Conservation (phyloP, 2,329 filamentous ascomycete species). For the Colletotrichum theobromicola region DNA sequence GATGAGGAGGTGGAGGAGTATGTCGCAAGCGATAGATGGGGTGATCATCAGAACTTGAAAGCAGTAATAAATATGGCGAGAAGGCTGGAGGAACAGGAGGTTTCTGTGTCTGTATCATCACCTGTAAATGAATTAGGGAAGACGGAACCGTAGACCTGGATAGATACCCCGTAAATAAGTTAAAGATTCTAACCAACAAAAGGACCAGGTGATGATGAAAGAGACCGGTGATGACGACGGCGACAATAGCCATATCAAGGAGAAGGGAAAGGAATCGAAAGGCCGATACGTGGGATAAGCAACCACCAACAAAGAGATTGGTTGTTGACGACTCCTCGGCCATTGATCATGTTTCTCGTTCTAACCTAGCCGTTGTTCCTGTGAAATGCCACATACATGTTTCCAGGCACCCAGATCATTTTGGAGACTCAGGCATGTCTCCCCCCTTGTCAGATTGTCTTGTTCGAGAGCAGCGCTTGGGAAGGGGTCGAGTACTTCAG, state of each 20-base stretch:
- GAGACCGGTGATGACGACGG: background rate
- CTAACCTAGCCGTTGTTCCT: too few species aligned
- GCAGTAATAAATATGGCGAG: background rate
- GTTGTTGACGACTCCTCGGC: background rate
- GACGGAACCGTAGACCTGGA: background rate
- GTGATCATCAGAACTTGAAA: background rate
- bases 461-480: too few species aligned
- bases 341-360: too few species aligned
- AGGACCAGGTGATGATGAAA: background rate
- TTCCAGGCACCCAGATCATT: too few species aligned
- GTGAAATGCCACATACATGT: too few species aligned
- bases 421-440: too few species aligned
- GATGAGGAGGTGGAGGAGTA: slow-evolving; percentile 39
- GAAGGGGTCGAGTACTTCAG: too few species aligned
- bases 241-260: background rate
- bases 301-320: background rate
- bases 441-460: too few species aligned
- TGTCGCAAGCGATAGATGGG: slow-evolving; percentile 22
- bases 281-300: background rate
- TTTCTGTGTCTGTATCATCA: background rate
- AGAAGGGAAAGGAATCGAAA: background rate
- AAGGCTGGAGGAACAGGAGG: background rate
- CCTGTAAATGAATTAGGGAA: background rate
- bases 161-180: background rate
- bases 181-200: background rate